Percentiles rank a stretch among this genome's conserved stretches.
Conservation (phyloP, 441 rosid species). For the Jatropha podagrica region DNA sequence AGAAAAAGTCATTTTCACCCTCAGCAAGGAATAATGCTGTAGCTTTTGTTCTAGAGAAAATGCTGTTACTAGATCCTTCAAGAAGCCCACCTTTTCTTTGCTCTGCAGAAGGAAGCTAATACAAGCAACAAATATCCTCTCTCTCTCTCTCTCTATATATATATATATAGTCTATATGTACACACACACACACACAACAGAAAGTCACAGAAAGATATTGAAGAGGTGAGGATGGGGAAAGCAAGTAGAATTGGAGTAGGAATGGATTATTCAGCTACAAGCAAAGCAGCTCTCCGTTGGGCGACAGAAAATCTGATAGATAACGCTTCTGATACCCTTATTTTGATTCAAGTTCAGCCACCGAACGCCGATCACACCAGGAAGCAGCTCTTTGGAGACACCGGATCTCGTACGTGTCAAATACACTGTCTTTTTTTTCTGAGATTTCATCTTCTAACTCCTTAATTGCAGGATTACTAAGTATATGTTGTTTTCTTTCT, state of each 20-base stretch:
- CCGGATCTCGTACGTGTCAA: conserved; percentile 46
- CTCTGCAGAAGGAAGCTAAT: no score
- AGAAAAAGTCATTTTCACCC: no score
- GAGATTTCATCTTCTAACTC: no score
- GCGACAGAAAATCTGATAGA: conserved; percentile 38
- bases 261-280: conserved; percentile 44
- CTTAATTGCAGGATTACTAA: no score
- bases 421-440: background rate
- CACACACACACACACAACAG: background rate
- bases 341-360: conserved; percentile 48
- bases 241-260: conserved; percentile 39
- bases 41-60: no score
- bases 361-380: conserved; percentile 42
- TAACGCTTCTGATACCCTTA: conserved; percentile 25
- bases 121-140: no score
- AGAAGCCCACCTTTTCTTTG: no score
- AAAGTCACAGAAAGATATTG: background rate
- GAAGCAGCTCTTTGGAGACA: conserved; percentile 42
- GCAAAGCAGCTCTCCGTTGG: conserved; percentile 51
- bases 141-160: no score
- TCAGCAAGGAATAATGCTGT: no score
- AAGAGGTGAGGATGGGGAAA: conserved; percentile 33
- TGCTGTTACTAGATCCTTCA: no score
- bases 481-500: no score
- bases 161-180: background rate